Conservation (phyloP, 805 yeast genomes). For the Metschnikowia arizonensis region DNA sequence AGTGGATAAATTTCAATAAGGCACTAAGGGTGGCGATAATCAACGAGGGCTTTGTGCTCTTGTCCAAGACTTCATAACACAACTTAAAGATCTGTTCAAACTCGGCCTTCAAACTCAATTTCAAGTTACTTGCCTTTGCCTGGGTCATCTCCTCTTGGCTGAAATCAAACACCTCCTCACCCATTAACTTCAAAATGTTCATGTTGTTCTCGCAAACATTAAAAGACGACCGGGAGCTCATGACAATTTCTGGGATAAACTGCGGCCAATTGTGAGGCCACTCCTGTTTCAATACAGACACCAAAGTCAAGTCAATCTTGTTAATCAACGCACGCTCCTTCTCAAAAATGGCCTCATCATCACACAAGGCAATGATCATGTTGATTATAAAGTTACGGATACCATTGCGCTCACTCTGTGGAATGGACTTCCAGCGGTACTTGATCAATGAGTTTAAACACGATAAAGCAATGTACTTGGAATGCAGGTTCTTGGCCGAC, state of each 20-base stretch:
- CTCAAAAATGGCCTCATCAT: conserved; percentile 68
- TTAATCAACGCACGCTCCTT: conserved; percentile 78
- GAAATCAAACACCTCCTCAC: conserved; percentile 95
- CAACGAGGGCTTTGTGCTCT: conserved; percentile 78
- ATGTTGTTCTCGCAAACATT: conserved; percentile 97
- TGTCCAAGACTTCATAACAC: conserved; percentile 90
- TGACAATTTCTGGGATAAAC: conserved; percentile 89
- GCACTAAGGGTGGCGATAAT: conserved; percentile 81
- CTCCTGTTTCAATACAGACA: conserved; percentile 92
- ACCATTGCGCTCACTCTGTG: conserved; percentile 84
- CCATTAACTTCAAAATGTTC: conserved; percentile 81
- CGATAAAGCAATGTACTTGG: conserved; percentile 88
- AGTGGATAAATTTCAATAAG: conserved; percentile 78
- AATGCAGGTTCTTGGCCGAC: conserved; percentile 70
- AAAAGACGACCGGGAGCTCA: conserved; percentile 75
- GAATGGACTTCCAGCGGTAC: conserved; percentile 90
- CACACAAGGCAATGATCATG: conserved; percentile 89
- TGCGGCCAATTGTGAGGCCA: conserved; percentile 99
- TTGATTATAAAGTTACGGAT: conserved; percentile 90
- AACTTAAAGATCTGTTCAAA: conserved; percentile 90
- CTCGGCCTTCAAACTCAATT: conserved; percentile 80
- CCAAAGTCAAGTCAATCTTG: conserved; percentile 90
- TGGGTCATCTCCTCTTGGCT: conserved; percentile 97
- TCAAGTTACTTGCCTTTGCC: conserved; percentile 82
- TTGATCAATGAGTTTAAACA: conserved; percentile 86